A percentile compares a stretch with the other conserved stretches of the same genome.
Conservation (phyloP, 345 rosid species). For the Gossypium raimondii region DNA sequence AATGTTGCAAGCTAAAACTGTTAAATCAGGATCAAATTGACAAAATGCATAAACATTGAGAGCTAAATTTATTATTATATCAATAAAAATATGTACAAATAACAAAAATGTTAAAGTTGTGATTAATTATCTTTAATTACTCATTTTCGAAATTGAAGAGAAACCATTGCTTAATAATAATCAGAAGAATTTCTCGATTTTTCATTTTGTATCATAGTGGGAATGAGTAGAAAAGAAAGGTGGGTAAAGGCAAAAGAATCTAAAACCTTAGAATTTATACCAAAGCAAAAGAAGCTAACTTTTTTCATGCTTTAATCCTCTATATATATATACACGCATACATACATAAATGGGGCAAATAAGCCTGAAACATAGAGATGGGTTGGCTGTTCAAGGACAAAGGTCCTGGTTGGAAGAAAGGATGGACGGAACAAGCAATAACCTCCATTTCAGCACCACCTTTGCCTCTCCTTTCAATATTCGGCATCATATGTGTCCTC, state of each 20-base stretch:
- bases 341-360: not conserved
- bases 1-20: too few species aligned
- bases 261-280: conserved; percentile 36
- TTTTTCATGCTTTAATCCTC: not conserved
- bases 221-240: conserved; percentile 19
- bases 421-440: conserved; percentile 52
- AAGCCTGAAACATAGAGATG: conserved; percentile 21
- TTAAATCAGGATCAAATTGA: too few species aligned
- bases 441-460: conserved; percentile 59
- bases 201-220: not conserved
- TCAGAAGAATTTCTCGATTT: too few species aligned
- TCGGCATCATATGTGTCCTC: conserved; percentile 47
- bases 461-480: conserved; percentile 43
- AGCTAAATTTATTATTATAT: too few species aligned
- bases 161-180: too few species aligned
- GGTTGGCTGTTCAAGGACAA: conserved; percentile 57
- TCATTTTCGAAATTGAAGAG: too few species aligned
- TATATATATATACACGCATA: conserved; percentile 1
- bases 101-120: too few species aligned
- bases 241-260: conserved; percentile 28
- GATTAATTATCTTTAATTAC: too few species aligned
- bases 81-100: too few species aligned
- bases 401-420: conserved; percentile 65
- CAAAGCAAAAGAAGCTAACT: conserved; percentile 23
- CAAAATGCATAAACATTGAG: too few species aligned